Evolutionary conservation across 208 protist genomes (phyloP).

Genomic region (Crithidia expoeki): DNA sequence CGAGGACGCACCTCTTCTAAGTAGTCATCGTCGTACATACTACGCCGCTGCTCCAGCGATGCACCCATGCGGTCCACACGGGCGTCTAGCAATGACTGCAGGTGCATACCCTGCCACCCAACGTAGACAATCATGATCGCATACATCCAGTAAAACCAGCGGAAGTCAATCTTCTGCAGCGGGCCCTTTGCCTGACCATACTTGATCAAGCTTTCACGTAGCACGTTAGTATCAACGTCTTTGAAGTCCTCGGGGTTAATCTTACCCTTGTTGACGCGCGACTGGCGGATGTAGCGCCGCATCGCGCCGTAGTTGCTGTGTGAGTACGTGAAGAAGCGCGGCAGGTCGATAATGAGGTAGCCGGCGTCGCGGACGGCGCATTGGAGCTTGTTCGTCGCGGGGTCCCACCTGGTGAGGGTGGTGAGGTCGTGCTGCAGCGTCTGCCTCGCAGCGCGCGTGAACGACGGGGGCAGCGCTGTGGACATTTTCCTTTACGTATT

Average conservation of each 20-base stretch:
- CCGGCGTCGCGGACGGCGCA: constrained; percentile 69
- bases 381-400: constrained; percentile 64
- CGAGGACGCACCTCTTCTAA: constrained; percentile 77
- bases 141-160: constrained; percentile 88
- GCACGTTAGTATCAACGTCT: constrained; percentile 83
- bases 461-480: constrained; percentile 23
- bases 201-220: constrained; percentile 74
- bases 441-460: constrained; percentile 37
- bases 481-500: too few relatives aligned
- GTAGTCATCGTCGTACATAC: constrained; percentile 85
- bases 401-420: constrained; percentile 59
- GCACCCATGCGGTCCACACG: constrained; percentile 63
- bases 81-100: constrained; percentile 64
- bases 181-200: constrained; percentile 76
- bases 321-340: constrained; percentile 76
- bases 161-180: constrained; percentile 84
- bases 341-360: constrained; percentile 71
- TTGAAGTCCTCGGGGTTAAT: constrained; percentile 84
- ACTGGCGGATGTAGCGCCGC: constrained; percentile 77
- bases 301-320: constrained; percentile 81
- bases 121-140: constrained; percentile 80
- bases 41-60: constrained; percentile 63
- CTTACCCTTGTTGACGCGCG: constrained; percentile 79
- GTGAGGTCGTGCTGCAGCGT: constrained; percentile 54
- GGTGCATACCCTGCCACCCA: constrained; percentile 62